These are phyloP conservation scores for Colletotrichum sp. DNA, from an alignment of 2,329 filamentous ascomycete species.

Conservation along the genomic window DNA sequence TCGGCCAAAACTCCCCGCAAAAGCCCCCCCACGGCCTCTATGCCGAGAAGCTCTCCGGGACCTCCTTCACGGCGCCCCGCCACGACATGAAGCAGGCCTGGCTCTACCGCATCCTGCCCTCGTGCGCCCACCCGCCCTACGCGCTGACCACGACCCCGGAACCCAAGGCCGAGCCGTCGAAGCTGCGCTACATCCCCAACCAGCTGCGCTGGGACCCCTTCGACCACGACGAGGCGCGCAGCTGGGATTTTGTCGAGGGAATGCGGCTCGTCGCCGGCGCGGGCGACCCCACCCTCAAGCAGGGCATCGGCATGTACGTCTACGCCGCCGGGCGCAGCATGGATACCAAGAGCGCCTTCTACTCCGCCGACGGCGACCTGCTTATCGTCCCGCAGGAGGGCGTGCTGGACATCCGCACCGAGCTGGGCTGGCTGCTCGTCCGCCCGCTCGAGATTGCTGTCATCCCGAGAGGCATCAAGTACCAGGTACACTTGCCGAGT, in stretches of 20 bases:
- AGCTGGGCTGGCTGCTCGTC: constrained; percentile 77
- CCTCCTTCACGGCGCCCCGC: constrained; percentile 73
- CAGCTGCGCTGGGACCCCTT: constrained; percentile 83
- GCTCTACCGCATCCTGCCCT: constrained; percentile 74
- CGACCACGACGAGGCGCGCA: constrained; percentile 66
- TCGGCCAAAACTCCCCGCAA: constrained; percentile 83
- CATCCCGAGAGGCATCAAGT: constrained; percentile 76
- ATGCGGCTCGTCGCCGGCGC: constrained; percentile 78
- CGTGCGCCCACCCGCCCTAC: constrained; percentile 65
- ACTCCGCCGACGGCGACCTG: constrained; percentile 83
- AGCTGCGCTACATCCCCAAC: constrained; percentile 78
- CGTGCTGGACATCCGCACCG: constrained; percentile 76
- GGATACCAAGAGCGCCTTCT: constrained; percentile 77
- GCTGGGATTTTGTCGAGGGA: constrained; percentile 57
- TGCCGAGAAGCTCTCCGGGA: constrained; percentile 79
- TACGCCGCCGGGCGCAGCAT: constrained; percentile 83
- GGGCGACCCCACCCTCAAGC: constrained; percentile 80
- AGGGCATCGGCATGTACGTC: constrained; percentile 79
- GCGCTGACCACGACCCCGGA: constrained; percentile 42
- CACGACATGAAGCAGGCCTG: constrained; percentile 74
- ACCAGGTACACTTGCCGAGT: constrained; percentile 69
- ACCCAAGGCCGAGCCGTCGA: constrained; percentile 29
- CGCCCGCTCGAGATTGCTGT: constrained; percentile 80
- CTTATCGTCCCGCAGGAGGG: constrained; percentile 79
- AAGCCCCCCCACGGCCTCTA: constrained; percentile 81